Conservation (phyloP, 768 basidiomycete genomes). For the Rickenella mellea region DNA sequence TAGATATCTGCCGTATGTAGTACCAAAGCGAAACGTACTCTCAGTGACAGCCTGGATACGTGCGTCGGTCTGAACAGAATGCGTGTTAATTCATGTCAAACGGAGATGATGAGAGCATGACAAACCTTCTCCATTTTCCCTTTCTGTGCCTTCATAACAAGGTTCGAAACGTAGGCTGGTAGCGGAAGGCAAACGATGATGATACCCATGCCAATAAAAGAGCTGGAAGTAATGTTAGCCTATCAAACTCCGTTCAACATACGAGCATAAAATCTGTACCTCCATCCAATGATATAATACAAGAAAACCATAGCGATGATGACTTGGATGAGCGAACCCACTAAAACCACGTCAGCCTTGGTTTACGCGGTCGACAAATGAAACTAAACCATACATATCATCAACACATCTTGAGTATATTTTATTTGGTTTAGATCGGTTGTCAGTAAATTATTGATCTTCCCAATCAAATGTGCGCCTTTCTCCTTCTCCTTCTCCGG, state of each 20-base stretch:
- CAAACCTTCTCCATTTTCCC: constrained; percentile 31
- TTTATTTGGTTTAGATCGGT: constrained; percentile 41
- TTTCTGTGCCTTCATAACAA: constrained; percentile 24
- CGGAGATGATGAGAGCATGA: not conserved
- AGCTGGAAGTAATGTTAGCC: constrained; percentile 11
- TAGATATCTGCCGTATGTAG: not conserved
- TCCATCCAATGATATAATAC: constrained; percentile 39
- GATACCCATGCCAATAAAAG: constrained; percentile 30
- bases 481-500: not conserved
- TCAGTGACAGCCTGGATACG: constrained; percentile 38
- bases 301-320: constrained; percentile 30
- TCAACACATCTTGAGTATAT: constrained; percentile 23
- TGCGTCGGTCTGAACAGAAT: constrained; percentile 28
- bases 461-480: constrained; percentile 33
- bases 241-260: not conserved
- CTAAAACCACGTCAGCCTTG: not conserved
- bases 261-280: constrained; percentile 15
- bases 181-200: constrained; percentile 32
- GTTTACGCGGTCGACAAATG: not conserved
- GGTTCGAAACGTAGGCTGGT: constrained; percentile 29
- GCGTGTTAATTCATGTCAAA: not conserved
- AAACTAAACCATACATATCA: constrained; percentile 16
- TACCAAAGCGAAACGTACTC: constrained; percentile 17
- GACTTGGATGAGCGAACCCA: constrained; percentile 20
- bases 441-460: constrained; percentile 69